A percentile compares a stretch with the other conserved stretches of the same genome.
Conservation (phyloP, 2,329 filamentous ascomycete species). For the Verticillium nubilum region DNA sequence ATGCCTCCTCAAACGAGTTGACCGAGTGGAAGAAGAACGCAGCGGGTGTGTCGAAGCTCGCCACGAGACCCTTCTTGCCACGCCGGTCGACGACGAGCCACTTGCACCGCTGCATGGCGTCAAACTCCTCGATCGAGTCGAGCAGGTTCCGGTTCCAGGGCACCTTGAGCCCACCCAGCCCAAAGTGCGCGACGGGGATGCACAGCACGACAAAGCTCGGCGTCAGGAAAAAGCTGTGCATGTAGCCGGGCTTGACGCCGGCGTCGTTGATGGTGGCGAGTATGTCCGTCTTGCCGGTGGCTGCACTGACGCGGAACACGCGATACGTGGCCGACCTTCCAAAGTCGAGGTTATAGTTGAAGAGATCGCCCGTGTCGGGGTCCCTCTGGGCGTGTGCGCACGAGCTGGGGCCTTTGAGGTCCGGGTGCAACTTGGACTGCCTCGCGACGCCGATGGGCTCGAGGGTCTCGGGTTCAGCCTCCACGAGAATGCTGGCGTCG, state of each 20-base stretch:
- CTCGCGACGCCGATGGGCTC: conserved; percentile 62
- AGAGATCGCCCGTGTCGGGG: conserved; percentile 67
- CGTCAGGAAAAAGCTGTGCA: conserved; percentile 79
- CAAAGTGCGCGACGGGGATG: conserved; percentile 61
- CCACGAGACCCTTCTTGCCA: conserved; percentile 55
- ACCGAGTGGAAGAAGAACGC: conserved; percentile 77
- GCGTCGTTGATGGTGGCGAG: conserved; percentile 58
- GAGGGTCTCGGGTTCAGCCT: conserved; percentile 64
- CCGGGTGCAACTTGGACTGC: conserved; percentile 60
- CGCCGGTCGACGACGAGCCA: conserved; percentile 74
- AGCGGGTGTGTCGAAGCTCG: conserved; percentile 59
- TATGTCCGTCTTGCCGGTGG: conserved; percentile 61
- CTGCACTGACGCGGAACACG: conserved; percentile 59
- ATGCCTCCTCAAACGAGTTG: conserved; percentile 66
- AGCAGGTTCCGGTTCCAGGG: conserved; percentile 62
- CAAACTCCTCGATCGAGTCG: conserved; percentile 61
- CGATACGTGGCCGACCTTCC: conserved; percentile 56
- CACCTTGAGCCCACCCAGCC: conserved; percentile 51
- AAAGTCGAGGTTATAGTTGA: conserved; percentile 74
- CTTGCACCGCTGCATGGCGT: conserved; percentile 46
- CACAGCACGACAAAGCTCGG: conserved; percentile 67
- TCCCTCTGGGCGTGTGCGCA: conserved; percentile 69
- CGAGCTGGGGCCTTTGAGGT: conserved; percentile 60
- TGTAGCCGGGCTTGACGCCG: conserved; percentile 55
- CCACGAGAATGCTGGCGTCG: conserved; percentile 52